Evolutionary conservation across 2,329 filamentous ascomycete species (phyloP).

Genomic region (Aspergillus sp.): DNA sequence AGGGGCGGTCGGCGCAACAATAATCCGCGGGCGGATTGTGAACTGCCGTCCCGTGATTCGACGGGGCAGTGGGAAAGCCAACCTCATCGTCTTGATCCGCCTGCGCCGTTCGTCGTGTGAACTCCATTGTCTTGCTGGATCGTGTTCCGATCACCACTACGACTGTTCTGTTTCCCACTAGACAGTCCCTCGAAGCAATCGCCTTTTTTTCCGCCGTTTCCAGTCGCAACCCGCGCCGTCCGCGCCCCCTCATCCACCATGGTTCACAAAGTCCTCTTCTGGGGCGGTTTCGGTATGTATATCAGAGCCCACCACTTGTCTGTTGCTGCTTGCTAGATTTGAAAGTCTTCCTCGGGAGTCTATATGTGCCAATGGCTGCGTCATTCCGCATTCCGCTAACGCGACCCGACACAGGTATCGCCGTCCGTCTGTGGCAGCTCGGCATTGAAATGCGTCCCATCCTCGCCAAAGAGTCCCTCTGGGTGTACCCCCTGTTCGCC

Average conservation of each 20-base stretch:
- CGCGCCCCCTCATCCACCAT: slow-evolving; percentile 25
- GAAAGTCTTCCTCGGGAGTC: background rate
- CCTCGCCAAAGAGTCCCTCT: slow-evolving; percentile 78
- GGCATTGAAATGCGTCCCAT: slow-evolving; percentile 98
- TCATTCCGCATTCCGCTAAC: background rate
- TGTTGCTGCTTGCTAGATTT: background rate
- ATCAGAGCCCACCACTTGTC: background rate
- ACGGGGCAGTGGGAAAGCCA: slow-evolving; percentile 11
- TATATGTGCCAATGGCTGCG: background rate
- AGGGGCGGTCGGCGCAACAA: slow-evolving; percentile 10
- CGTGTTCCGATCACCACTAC: slow-evolving; percentile 11
- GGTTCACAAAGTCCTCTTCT: slow-evolving; percentile 54
- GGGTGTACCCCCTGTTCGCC: slow-evolving; percentile 89
- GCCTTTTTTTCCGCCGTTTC: background rate
- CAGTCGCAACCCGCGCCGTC: slow-evolving; percentile 16
- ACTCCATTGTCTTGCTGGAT: slow-evolving; percentile 25
- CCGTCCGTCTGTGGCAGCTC: slow-evolving; percentile 91
- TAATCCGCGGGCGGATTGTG: slow-evolving; percentile 23
- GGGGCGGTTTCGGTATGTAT: slow-evolving; percentile 76
- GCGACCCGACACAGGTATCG: slow-evolving; percentile 63
- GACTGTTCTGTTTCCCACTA: background rate
- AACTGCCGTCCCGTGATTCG: slow-evolving; percentile 37
- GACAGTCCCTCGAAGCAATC: background rate
- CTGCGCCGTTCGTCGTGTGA: slow-evolving; percentile 22
- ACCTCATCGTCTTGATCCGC: slow-evolving; percentile 12